Base-by-base conservation (phyloP, 352 stramenopile genomes). In the Sclerospora graminicola region DNA sequence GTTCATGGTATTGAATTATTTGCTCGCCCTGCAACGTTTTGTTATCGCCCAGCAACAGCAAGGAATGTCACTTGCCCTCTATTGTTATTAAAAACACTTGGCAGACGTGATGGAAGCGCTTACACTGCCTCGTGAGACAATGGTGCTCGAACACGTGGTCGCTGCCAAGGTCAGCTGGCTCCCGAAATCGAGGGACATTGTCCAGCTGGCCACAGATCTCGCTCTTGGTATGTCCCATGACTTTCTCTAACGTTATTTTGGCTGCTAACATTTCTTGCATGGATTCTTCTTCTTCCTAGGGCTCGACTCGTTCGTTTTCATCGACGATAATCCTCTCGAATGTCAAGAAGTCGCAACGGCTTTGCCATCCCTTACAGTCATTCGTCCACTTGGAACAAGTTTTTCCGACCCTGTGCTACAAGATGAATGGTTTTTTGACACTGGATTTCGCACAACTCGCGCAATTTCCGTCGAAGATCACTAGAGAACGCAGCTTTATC, bases 21-120 rank as follows among this genome's bases (percentile, higher is more conserved):
- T n/a, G n/a, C n/a, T n/a, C 0, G 64, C 84, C 13, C 71, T 73
- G 0, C 76, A 89, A 48, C 66, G 57, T 11, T 86, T 89, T 24
- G 61, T 75, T 1, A 32, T 84, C 3, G 21, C 47, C 1, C 64
- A 74, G 37, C 67, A 82, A 34, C 28, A 57, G 7, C 48, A 40
- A 6, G 76, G 76, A 0, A 59, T 84, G 46, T 34, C 84, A 24
- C 57, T 89, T 18, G 69, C 62, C 26, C 48, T 89, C 9, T n/a
- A n/a, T n/a, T 81, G 73, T 50, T 86, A 73, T 45, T 83, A 84
- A 30, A 89, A 89, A 34, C 67, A 78, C 32, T 30, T 31, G 0
- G 20, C 57, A n/a, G 76, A 89, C 37, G 71, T 89, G 5, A 38
- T 45, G 7, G 34, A 53, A 2, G 76, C 66, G 8, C 84, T 89